These are phyloP conservation scores for Forsythia suspensa DNA, from an alignment of 257 asterid species.

Conservation along the genomic window DNA sequence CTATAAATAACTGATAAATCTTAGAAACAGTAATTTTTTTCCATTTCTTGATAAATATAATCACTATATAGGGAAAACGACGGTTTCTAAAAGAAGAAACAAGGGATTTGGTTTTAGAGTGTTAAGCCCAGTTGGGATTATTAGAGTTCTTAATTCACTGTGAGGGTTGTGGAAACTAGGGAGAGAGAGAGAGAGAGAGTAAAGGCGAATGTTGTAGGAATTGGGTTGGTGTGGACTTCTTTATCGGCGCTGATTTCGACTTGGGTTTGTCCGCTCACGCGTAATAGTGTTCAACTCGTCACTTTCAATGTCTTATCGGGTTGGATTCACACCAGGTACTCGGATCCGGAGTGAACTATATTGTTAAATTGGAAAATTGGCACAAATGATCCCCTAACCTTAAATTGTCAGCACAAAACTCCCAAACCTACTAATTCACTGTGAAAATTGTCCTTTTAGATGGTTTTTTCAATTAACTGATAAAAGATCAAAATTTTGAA, in stretches of 20 bases:
- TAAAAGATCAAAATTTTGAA: too few species aligned
- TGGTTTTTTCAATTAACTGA: too few species aligned
- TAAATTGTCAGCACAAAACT: too few species aligned
- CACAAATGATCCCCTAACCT: too few species aligned
- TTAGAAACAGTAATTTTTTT: not conserved
- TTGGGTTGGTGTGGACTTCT: not conserved
- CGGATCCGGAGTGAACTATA: too few species aligned
- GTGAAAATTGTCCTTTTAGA: too few species aligned
- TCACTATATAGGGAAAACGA: not conserved
- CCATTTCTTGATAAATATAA: not conserved
- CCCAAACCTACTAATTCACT: too few species aligned
- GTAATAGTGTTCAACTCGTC: constrained; percentile 7
- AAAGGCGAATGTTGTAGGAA: constrained; percentile 3
- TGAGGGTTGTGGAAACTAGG: not conserved
- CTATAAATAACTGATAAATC: constrained; percentile 24
- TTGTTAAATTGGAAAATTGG: too few species aligned
- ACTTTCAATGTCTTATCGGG: constrained; percentile 14
- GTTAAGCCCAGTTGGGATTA: not conserved
- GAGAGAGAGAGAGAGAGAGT: constrained; percentile 13
- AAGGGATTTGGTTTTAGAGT: not conserved
- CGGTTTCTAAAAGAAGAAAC: not conserved
- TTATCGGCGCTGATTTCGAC: constrained; percentile 18
- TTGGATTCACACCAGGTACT: not conserved
- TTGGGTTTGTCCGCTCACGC: constrained; percentile 28
- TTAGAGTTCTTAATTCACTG: constrained; percentile 11